Evolutionary conservation across 108 stramenopile species (phyloP).

Genomic region (Cylindrotheca fusiformis): DNA sequence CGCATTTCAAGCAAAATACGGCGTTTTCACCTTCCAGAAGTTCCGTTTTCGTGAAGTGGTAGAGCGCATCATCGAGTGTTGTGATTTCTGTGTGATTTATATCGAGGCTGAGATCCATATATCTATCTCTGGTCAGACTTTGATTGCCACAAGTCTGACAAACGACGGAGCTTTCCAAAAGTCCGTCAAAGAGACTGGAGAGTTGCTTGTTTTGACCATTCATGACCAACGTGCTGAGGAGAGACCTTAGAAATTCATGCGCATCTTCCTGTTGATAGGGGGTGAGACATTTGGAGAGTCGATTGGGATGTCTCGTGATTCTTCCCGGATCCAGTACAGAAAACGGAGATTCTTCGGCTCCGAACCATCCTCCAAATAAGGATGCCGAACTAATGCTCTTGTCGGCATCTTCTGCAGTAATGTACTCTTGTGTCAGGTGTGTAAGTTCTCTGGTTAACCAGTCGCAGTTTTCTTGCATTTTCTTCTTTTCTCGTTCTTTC

Average conservation of each 20-base stretch:
- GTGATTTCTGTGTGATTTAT: slow-evolving; percentile 54
- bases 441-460: slow-evolving; percentile 80
- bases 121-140: slow-evolving; percentile 78
- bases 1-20: slow-evolving; percentile 69
- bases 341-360: slow-evolving; percentile 6
- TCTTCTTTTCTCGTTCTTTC: slow-evolving; percentile 30
- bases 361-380: slow-evolving; percentile 19
- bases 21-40: slow-evolving; percentile 67
- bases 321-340: slow-evolving; percentile 69
- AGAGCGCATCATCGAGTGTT: slow-evolving; percentile 63
- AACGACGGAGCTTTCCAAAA: slow-evolving; percentile 81
- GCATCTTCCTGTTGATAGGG: slow-evolving; percentile 90
- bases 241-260: slow-evolving; percentile 81
- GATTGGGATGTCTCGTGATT: slow-evolving; percentile 78
- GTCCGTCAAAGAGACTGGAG: slow-evolving; percentile 81
- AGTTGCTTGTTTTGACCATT: slow-evolving; percentile 78
- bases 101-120: slow-evolving; percentile 86
- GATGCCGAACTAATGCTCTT: neutral
- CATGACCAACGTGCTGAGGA: slow-evolving; percentile 79
- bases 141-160: slow-evolving; percentile 71
- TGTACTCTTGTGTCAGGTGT: slow-evolving; percentile 68
- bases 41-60: slow-evolving; percentile 75
- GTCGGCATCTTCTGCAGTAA: neutral
- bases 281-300: slow-evolving; percentile 65
- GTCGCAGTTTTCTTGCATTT: slow-evolving; percentile 46